Evolutionary conservation across 2,329 filamentous ascomycete genomes (phyloP).

Genomic region (Paecilomyces sp.): DNA sequence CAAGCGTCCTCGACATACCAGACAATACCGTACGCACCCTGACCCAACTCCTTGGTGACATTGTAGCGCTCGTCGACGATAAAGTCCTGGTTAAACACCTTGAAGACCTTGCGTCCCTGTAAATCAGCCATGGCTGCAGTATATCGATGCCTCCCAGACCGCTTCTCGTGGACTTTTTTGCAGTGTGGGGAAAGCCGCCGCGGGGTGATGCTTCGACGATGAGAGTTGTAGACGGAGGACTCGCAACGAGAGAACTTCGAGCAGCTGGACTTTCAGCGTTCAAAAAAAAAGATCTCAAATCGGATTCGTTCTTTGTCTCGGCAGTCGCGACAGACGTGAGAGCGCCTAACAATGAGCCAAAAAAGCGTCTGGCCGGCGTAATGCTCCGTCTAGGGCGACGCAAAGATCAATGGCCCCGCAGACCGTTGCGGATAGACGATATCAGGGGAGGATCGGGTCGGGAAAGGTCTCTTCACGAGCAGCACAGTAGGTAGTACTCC

Average conservation of each 20-base stretch:
- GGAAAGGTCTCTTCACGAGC: neutral
- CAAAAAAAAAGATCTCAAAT: neutral
- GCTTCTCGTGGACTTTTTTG: conserved; percentile 1
- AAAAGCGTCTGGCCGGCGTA: neutral
- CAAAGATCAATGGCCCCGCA: neutral
- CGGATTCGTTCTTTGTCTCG: neutral
- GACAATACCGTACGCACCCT: conserved; percentile 97
- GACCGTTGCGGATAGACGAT: neutral
- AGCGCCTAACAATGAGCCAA: neutral
- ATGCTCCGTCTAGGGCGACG: neutral
- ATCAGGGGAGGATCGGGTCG: neutral
- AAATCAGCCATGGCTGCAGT: conserved; percentile 49
- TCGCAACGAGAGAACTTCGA: neutral
- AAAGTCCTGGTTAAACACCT: conserved; percentile 99
- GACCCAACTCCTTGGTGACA: conserved; percentile 96
- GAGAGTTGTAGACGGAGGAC: neutral
- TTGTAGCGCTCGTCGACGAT: conserved; percentile 97
- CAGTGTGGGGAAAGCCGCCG: conserved; percentile 1
- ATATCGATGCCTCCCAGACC: neutral
- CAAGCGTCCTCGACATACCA: conserved; percentile 57
- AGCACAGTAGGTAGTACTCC: neutral
- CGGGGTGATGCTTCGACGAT: neutral
- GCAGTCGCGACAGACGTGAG: neutral
- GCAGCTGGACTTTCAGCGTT: neutral
- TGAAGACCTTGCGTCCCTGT: conserved; percentile 82